These are phyloP conservation scores for Neurospora tetrasperma DNA, from an alignment of 495 filamentous ascomycete species.

Conservation along the genomic window DNA sequence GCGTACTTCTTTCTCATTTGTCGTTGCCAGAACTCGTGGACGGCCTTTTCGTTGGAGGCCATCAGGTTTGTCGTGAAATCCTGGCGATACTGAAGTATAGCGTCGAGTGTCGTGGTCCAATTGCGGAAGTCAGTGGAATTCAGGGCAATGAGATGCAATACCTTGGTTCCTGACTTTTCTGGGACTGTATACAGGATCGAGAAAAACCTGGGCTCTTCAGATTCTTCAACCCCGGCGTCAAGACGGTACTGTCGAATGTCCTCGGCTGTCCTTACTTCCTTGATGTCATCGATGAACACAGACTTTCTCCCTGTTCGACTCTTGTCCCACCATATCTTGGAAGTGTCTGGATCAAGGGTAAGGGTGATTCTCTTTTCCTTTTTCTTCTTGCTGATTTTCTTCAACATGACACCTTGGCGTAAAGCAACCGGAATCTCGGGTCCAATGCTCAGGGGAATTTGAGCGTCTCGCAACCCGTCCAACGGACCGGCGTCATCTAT, in stretches of 20 bases:
- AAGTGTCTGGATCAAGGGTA: constrained; percentile 66
- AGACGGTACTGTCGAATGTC: constrained; percentile 84
- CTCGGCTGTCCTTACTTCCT: constrained; percentile 73
- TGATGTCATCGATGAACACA: constrained; percentile 91
- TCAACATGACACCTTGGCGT: constrained; percentile 63
- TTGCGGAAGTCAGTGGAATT: constrained; percentile 55
- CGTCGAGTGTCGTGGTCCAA: constrained; percentile 74
- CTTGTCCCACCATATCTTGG: constrained; percentile 80
- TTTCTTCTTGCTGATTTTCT: constrained; percentile 73
- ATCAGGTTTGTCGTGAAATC: constrained; percentile 82
- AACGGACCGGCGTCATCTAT: constrained; percentile 23
- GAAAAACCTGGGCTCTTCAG: constrained; percentile 63
- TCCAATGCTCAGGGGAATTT: constrained; percentile 34
- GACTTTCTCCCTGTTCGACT: constrained; percentile 59
- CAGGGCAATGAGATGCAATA: constrained; percentile 70
- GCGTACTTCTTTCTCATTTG: constrained; percentile 67
- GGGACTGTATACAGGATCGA: constrained; percentile 75
- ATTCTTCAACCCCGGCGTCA: constrained; percentile 58
- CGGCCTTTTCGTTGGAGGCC: constrained; percentile 66
- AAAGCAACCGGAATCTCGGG: constrained; percentile 62
- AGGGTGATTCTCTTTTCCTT: constrained; percentile 64
- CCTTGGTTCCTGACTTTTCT: constrained; percentile 61
- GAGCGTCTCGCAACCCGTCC: constrained; percentile 17
- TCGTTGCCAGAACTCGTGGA: constrained; percentile 73
- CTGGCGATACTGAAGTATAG: constrained; percentile 69